A percentile compares a stretch with the other conserved stretches of the same genome.
These are phyloP conservation scores for Flaveria ramosissima DNA, from an alignment of 129 eudicot genomes.

Conservation along the genomic window DNA sequence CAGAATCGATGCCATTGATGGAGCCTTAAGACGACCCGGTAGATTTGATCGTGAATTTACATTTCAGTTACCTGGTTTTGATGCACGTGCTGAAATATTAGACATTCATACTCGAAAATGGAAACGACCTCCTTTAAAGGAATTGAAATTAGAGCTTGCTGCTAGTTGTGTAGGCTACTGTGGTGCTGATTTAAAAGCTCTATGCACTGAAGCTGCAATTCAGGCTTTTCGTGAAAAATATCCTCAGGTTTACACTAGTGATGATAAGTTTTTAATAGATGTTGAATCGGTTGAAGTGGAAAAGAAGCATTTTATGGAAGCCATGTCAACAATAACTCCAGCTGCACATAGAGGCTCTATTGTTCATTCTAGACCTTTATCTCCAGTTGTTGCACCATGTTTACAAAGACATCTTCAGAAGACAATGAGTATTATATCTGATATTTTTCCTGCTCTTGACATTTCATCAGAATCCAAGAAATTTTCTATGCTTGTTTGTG, in stretches of 20 bases:
- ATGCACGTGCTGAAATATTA: constrained; percentile 95
- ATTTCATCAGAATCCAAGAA: constrained; percentile 67
- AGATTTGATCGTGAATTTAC: constrained; percentile 96
- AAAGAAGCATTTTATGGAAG: constrained; percentile 86
- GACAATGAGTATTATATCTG: constrained; percentile 71
- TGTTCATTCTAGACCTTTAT: constrained; percentile 91
- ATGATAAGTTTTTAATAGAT: constrained; percentile 93
- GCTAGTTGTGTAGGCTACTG: constrained; percentile 99
- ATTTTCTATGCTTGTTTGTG: constrained; percentile 83
- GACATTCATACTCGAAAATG: constrained; percentile 97
- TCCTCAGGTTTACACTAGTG: constrained; percentile 98
- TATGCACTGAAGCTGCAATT: constrained; percentile 99
- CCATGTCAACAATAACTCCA: constrained; percentile 96
- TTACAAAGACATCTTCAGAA: constrained; percentile 72
- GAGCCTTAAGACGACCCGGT: constrained; percentile 97
- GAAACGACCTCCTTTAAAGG: constrained; percentile 83
- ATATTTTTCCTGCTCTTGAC: constrained; percentile 73
- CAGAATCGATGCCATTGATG: constrained; percentile 95
- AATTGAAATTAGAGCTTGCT: constrained; percentile 86
- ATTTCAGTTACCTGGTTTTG: constrained; percentile 91
- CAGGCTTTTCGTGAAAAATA: constrained; percentile 97
- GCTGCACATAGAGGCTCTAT: constrained; percentile 99
- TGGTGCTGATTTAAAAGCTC: constrained; percentile 97
- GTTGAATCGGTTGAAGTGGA: constrained; percentile 88
- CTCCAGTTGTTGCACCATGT: constrained; percentile 88